These are phyloP conservation scores for Taxillus chinensis DNA, from an alignment of 164 flowering plant genomes.

Conservation along the genomic window DNA sequence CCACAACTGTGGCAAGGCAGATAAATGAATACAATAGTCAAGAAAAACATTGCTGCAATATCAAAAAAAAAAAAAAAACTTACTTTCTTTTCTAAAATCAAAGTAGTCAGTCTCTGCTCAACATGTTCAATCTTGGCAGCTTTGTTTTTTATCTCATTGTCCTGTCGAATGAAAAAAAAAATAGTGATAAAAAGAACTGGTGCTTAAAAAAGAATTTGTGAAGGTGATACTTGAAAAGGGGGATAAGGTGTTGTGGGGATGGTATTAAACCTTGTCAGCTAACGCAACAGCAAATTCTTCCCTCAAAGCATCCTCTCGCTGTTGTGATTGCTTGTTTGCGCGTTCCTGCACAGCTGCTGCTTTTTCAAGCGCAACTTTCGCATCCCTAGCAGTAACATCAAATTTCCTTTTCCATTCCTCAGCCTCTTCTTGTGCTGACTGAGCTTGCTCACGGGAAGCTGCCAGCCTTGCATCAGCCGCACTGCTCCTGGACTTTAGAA, in stretches of 20 bases:
- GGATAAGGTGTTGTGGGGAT: background rate
- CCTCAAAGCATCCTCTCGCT: slow-evolving; percentile 79
- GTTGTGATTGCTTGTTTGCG: slow-evolving; percentile 50
- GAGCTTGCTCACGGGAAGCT: slow-evolving; percentile 81
- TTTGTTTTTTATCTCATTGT: slow-evolving; percentile 69
- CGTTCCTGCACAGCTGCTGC: slow-evolving; percentile 82
- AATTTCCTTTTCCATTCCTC: slow-evolving; percentile 89
- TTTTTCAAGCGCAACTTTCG: slow-evolving; percentile 85
- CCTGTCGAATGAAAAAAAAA: slow-evolving; percentile 35
- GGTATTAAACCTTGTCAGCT: slow-evolving; percentile 58
- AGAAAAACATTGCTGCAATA: background rate
- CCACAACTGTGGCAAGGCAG: too few species aligned
- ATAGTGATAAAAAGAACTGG: too few species aligned
- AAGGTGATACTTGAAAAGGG: background rate
- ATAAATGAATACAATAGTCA: too few species aligned
- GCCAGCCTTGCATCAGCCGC: slow-evolving; percentile 91
- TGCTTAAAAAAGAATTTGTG: too few species aligned
- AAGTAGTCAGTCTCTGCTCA: slow-evolving; percentile 72
- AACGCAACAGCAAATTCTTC: slow-evolving; percentile 46
- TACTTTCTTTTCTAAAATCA: slow-evolving; percentile 74
- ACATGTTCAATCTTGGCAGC: slow-evolving; percentile 57
- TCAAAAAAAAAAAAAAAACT: slow-evolving; percentile 1
- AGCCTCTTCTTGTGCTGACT: slow-evolving; percentile 90
- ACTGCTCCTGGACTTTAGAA: slow-evolving; percentile 59
- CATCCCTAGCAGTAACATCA: slow-evolving; percentile 75